Conservation (phyloP, 2,329 filamentous ascomycete species). For the Diaporthe sp. region DNA sequence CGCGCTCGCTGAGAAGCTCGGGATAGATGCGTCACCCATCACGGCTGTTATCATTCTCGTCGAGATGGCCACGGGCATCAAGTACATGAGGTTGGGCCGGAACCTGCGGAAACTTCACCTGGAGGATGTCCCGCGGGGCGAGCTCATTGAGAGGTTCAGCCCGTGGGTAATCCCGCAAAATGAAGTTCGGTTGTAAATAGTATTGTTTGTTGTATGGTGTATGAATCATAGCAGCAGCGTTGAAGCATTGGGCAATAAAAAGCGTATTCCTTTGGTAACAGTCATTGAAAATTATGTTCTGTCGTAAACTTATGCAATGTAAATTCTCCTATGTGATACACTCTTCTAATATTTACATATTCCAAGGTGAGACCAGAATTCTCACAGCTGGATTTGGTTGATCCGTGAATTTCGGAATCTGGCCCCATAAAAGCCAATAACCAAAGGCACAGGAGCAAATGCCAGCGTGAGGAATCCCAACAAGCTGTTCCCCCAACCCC, state of each 20-base stretch:
- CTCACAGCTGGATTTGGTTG: constrained; percentile 7
- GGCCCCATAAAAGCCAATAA: constrained; percentile 27
- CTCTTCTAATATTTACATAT: not conserved
- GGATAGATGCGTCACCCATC: constrained; percentile 44
- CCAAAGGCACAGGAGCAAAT: constrained; percentile 44
- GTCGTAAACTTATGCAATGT: too few species aligned
- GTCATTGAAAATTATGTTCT: accelerated
- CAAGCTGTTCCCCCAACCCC: constrained; percentile 48
- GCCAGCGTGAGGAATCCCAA: constrained; percentile 45
- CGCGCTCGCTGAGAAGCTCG: constrained; percentile 43
- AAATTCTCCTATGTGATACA: not conserved
- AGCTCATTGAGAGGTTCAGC: constrained; percentile 23
- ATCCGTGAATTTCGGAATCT: not conserved
- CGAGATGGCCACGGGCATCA: constrained; percentile 43
- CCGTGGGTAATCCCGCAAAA: constrained; percentile 13
- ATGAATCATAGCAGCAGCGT: not conserved
- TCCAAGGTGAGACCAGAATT: not conserved
- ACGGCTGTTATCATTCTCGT: constrained; percentile 43
- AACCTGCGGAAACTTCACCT: constrained; percentile 35
- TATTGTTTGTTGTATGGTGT: not conserved
- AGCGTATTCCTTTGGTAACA: not conserved
- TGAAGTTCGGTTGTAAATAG: not conserved
- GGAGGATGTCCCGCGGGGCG: not conserved
- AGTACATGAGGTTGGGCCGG: constrained; percentile 41
- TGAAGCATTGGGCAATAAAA: not conserved